These are phyloP conservation scores for Exophiala xenobiotica DNA, from an alignment of 2,329 filamentous ascomycete species.

Conservation along the genomic window DNA sequence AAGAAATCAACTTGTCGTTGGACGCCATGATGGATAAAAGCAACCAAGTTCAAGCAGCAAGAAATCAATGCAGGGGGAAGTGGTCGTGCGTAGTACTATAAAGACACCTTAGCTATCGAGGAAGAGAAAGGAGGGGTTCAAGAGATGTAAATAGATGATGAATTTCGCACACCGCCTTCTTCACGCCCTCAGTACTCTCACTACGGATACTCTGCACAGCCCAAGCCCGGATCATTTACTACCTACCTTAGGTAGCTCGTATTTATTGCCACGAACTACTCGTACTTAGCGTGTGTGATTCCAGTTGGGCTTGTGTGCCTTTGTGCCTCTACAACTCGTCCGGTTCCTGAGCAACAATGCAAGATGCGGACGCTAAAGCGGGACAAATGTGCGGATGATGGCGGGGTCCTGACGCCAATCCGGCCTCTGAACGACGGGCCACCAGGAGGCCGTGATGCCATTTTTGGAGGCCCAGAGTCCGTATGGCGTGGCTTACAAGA, in stretches of 20 bases:
- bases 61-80: too few species aligned
- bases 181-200: neutral
- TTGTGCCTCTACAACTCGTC: neutral
- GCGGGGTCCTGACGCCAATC: neutral
- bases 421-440: neutral
- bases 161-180: constrained; percentile 16
- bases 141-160: neutral
- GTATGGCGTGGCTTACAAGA: too few species aligned
- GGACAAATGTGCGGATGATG: neutral
- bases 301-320: neutral
- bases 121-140: neutral
- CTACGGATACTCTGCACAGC: too few species aligned
- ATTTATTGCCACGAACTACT: neutral
- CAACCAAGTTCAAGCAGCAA: neutral
- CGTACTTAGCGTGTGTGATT: constrained; percentile 6
- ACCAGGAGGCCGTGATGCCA: neutral
- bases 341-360: constrained; percentile 18
- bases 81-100: too few species aligned
- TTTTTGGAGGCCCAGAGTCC: neutral
- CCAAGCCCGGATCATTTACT: neutral
- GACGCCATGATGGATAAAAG: constrained; percentile 20
- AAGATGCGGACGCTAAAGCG: constrained; percentile 18
- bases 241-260: neutral
- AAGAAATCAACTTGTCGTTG: constrained; percentile 26
- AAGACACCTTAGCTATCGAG: too few species aligned